These are phyloP conservation scores for Kwoniella mangroviensis DNA, from an alignment of 768 basidiomycete species.

Conservation along the genomic window DNA sequence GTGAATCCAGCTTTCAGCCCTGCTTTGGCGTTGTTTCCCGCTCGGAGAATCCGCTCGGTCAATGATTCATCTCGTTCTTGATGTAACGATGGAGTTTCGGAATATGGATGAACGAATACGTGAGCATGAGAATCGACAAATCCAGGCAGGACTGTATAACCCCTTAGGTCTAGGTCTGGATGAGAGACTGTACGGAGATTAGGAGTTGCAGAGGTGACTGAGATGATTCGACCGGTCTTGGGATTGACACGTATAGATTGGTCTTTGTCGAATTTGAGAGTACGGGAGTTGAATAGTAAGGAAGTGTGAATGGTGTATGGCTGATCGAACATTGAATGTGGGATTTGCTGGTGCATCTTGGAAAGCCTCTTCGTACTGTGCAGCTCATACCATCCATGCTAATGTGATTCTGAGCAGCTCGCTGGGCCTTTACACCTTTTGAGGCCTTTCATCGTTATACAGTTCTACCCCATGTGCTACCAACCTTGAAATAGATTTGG, in stretches of 20 bases:
- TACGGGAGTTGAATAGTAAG: constrained; percentile 25
- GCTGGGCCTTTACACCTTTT: neutral
- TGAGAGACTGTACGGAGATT: neutral
- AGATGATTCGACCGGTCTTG: neutral
- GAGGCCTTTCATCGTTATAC: neutral
- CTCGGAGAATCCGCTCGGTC: constrained; percentile 22
- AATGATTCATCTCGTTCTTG: constrained; percentile 30
- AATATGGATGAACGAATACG: constrained; percentile 26
- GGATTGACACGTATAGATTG: constrained; percentile 19
- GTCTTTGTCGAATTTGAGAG: constrained; percentile 16
- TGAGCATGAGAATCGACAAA: constrained; percentile 32
- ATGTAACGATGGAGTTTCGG: constrained; percentile 26
- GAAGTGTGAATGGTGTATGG: constrained; percentile 24
- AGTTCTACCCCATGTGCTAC: neutral
- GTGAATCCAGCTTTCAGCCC: constrained; percentile 34
- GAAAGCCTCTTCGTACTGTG: neutral
- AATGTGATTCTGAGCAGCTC: neutral
- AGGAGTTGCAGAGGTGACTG: neutral
- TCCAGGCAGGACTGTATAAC: constrained; percentile 22
- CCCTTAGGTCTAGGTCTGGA: constrained; percentile 26
- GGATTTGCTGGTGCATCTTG: neutral
- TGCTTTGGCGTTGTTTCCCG: constrained; percentile 25
- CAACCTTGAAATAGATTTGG: neutral
- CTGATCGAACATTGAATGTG: neutral
- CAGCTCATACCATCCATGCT: neutral